Percentiles rank a stretch among this genome's conserved stretches.
phyloP scores from a whole-genome alignment of 306 rosid species.

The Alnus glutinosa region DNA sequence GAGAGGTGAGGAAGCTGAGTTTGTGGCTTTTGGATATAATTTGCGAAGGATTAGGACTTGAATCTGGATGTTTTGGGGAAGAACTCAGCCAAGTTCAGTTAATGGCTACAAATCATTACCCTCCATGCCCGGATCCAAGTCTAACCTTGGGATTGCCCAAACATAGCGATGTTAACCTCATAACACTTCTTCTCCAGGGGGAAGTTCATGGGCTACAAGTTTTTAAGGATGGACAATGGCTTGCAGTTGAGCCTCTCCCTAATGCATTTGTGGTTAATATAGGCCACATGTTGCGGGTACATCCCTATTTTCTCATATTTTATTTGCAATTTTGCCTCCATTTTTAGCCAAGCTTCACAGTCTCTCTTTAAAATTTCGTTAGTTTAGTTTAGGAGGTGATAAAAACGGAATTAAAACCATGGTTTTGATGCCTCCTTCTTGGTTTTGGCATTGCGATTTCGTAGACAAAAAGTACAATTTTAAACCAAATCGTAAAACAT shows the following conservation, averaged over 20 bases:
- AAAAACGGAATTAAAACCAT: neutral
- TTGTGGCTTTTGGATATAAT: constrained; percentile 28
- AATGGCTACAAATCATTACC: constrained; percentile 13
- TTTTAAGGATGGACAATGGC: constrained; percentile 35
- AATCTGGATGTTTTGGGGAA: neutral
- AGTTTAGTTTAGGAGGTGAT: neutral
- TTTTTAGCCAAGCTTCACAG: neutral
- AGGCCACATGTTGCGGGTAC: constrained; percentile 21
- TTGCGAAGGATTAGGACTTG: constrained; percentile 26
- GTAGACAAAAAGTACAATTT: too few relatives aligned
- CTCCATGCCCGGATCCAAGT: constrained; percentile 33
- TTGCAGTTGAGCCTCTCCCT: constrained; percentile 28
- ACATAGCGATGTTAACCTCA: constrained; percentile 24
- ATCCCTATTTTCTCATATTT: neutral
- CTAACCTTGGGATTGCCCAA: constrained; percentile 40
- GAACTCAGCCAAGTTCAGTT: constrained; percentile 9
- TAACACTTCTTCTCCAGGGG: constrained; percentile 22
- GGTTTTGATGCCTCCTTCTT: neutral
- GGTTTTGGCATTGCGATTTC: too few relatives aligned
- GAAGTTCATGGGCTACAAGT: constrained; percentile 31
- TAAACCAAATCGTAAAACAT: too few relatives aligned
- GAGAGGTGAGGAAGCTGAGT: constrained; percentile 29
- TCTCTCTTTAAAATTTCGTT: neutral
- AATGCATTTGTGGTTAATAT: constrained; percentile 31
- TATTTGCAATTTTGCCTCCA: too few relatives aligned